Evolutionary conservation across 176 grass and related monocot species (phyloP).

Genomic region (Aegilops umbellulata): DNA sequence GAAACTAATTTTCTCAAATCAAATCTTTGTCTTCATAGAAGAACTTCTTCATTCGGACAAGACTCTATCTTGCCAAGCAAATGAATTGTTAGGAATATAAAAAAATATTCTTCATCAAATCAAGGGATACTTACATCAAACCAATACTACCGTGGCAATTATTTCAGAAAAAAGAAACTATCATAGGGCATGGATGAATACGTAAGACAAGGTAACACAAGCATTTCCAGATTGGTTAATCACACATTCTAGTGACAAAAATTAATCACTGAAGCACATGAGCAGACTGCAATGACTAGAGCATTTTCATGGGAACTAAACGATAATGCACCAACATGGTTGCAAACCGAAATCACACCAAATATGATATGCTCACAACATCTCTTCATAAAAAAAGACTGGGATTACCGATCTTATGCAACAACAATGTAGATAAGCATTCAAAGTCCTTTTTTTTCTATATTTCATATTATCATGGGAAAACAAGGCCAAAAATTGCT

Average conservation of each 20-base stretch:
- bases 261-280: neutral
- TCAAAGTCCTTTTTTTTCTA: neutral
- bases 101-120: constrained; percentile 44
- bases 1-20: constrained; percentile 77
- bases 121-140: constrained; percentile 63
- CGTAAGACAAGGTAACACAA: neutral
- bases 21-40: constrained; percentile 79
- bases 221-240: neutral
- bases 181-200: constrained; percentile 21
- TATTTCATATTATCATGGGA: neutral
- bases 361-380: neutral
- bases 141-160: constrained; percentile 47
- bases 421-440: neutral
- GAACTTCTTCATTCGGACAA: constrained; percentile 66
- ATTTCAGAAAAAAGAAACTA: constrained; percentile 35
- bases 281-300: neutral
- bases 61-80: constrained; percentile 70
- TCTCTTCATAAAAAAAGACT: neutral
- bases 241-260: neutral
- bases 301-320: neutral
- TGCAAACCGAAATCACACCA: neutral
- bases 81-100: constrained; percentile 60
- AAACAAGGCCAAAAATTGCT: neutral
- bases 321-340: neutral
- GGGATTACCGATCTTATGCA: neutral